Conservation (phyloP, 164 flowering plant genomes). For the Pachysandra terminalis region DNA sequence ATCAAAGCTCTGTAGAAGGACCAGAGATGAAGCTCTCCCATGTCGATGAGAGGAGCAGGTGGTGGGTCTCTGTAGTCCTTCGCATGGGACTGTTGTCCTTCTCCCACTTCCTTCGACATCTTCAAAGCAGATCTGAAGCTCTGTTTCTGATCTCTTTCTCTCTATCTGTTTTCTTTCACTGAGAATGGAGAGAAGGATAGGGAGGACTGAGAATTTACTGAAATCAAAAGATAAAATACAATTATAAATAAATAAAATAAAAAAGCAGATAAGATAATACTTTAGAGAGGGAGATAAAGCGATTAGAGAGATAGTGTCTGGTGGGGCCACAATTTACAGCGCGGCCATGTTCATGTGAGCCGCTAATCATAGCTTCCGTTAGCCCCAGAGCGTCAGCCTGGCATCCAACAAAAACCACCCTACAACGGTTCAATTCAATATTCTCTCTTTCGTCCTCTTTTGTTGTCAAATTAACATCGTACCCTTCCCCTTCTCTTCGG, state of each 20-base stretch:
- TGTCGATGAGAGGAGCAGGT: slow-evolving; percentile 41
- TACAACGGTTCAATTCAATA: slow-evolving; percentile 16
- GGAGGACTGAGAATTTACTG: slow-evolving; percentile 19
- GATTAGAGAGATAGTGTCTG: neutral
- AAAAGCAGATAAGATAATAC: too few relatives aligned
- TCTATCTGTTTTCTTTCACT: neutral
- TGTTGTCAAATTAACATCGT: too few relatives aligned
- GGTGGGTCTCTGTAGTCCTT: slow-evolving; percentile 48
- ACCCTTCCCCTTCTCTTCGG: too few relatives aligned
- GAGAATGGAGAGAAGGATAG: slow-evolving; percentile 1
- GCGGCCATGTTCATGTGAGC: slow-evolving; percentile 29
- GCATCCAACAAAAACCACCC: slow-evolving; percentile 14
- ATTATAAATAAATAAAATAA: neutral
- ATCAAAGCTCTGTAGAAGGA: slow-evolving; percentile 45
- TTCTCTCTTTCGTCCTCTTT: neutral
- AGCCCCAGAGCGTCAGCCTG: slow-evolving; percentile 22
- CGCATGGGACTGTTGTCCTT: slow-evolving; percentile 21
- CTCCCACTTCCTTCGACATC: slow-evolving; percentile 43
- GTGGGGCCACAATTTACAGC: slow-evolving; percentile 23
- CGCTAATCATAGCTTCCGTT: slow-evolving; percentile 12
- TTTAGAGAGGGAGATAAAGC: neutral
- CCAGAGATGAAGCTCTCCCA: slow-evolving; percentile 35
- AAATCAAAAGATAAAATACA: too few relatives aligned
- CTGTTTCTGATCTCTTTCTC: neutral
- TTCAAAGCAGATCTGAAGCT: neutral